Evolutionary conservation across 495 filamentous ascomycete genomes (phyloP).

Genomic region (Lophiotrema nucula): DNA sequence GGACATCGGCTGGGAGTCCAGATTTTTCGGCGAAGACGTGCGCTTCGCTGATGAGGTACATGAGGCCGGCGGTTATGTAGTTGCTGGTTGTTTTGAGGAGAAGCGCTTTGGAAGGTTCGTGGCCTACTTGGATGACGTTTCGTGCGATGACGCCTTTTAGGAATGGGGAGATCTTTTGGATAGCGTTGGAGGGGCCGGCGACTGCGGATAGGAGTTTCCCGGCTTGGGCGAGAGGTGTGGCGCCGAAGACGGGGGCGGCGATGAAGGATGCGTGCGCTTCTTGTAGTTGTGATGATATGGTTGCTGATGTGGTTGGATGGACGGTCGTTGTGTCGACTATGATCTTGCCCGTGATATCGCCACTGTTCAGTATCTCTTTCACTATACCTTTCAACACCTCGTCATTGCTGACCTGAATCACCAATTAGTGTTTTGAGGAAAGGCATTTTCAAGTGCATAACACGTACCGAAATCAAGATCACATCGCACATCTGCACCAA

Average conservation of each 20-base stretch:
- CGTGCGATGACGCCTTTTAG: conserved; percentile 42
- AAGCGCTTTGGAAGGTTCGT: conserved; percentile 32
- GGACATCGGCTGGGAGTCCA: conserved; percentile 49
- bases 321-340: conserved; percentile 46
- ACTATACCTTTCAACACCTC: conserved; percentile 30
- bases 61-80: conserved; percentile 15
- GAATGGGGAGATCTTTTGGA: conserved; percentile 38
- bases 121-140: conserved; percentile 38
- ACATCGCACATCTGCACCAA: conserved; percentile 38
- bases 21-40: conserved; percentile 58
- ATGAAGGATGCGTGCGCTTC: conserved; percentile 24
- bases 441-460: background rate
- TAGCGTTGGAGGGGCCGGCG: conserved; percentile 38
- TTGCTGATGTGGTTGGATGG: conserved; percentile 42
- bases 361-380: conserved; percentile 27
- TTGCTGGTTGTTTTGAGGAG: conserved; percentile 33
- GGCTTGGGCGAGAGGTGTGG: conserved; percentile 41
- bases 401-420: conserved; percentile 38
- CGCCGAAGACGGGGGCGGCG: conserved; percentile 44
- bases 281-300: conserved; percentile 26
- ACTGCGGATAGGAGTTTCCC: conserved; percentile 43
- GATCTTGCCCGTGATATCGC: conserved; percentile 39
- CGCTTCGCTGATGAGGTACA: conserved; percentile 47
- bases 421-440: background rate
- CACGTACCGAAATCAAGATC: conserved; percentile 39